Base-by-base conservation (phyloP, 2,329 filamentous ascomycete genomes). In the Aspergillus clavatus region DNA sequence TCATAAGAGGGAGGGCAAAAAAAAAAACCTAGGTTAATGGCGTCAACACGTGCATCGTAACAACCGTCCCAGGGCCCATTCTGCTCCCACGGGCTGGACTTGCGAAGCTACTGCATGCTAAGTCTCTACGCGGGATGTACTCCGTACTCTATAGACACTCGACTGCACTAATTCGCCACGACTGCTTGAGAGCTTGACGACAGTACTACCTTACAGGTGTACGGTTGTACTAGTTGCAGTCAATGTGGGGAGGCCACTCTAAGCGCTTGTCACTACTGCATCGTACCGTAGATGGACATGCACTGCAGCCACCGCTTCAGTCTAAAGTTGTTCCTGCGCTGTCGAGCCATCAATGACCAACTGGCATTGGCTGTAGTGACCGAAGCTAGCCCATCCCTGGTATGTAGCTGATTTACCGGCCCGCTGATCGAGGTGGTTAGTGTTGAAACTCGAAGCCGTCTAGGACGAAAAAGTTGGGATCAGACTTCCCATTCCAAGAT, bases 371-470 rank as follows among this genome's bases (percentile, higher is more conserved):
- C 16, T 38, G 24, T 12, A 7, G 33, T 8, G 11, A 26, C 50
- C 42, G 43, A 43, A 37, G 37, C 48, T 54, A 55, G 16, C 33
- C 53, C 44, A 12, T 24, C 36, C 45, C n/a, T 16, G 44, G 51
- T 28, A 51, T 42, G 38, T 49, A 40, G 47, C 45, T 39, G 42
- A 36, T 22, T 28, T 42, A 5, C 31, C 38, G 50, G 46, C 40
- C 48, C 47, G 41, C 43, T 50, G 47, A 38, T 50, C 37, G 10
- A 40, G 28, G 31, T 41, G 22, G 37, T 27, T 22, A 28, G 26
- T 28, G 26, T 28, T 4, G 26, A 28, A 24, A 8, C 23, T 8
- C n/a, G n/a, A n/a, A n/a, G n/a, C 23, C 19, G 22, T 21, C 38
- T 19, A 38, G 29, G 26, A 24, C 21, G 19, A 18, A 38, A 26